Conservation (phyloP, 1,284 basidiomycete species). For the Ceratobasidium sp. region DNA sequence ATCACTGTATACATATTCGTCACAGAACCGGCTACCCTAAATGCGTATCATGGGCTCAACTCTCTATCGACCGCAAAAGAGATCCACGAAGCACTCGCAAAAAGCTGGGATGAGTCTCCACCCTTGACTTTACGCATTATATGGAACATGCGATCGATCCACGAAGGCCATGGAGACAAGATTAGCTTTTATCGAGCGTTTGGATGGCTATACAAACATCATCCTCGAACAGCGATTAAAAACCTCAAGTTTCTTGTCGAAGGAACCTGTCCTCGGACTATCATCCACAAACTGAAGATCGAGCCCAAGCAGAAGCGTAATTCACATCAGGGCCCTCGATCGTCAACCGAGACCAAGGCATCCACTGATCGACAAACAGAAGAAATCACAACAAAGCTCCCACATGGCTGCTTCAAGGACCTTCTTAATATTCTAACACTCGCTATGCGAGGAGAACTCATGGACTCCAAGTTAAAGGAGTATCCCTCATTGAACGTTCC, state of each 20-base stretch:
- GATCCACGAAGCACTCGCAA: constrained; percentile 51
- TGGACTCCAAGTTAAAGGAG: constrained; percentile 43
- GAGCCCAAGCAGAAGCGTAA: constrained; percentile 38
- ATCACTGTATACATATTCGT: not conserved
- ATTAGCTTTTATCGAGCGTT: constrained; percentile 66
- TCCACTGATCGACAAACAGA: not conserved
- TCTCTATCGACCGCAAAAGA: constrained; percentile 39
- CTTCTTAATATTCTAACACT: constrained; percentile 67
- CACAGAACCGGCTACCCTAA: not conserved
- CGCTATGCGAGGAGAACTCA: constrained; percentile 59
- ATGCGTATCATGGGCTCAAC: constrained; percentile 43
- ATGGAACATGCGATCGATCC: too few species aligned
- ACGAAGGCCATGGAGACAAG: constrained; percentile 52
- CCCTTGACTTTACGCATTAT: constrained; percentile 59
- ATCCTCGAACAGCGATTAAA: constrained; percentile 67
- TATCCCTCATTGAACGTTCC: constrained; percentile 48
- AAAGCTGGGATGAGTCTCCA: constrained; percentile 63
- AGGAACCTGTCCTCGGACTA: constrained; percentile 54
- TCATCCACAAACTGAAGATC: constrained; percentile 43
- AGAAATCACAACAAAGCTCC: constrained; percentile 11
- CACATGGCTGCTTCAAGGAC: constrained; percentile 75
- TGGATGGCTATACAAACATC: constrained; percentile 68
- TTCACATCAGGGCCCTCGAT: too few species aligned
- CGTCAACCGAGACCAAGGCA: too few species aligned
- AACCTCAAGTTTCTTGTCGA: constrained; percentile 63